Evolutionary conservation across 495 filamentous ascomycete genomes (phyloP), one percentile per base, ranked within the genome.

Genomic region (Physcia stellaris): DNA sequence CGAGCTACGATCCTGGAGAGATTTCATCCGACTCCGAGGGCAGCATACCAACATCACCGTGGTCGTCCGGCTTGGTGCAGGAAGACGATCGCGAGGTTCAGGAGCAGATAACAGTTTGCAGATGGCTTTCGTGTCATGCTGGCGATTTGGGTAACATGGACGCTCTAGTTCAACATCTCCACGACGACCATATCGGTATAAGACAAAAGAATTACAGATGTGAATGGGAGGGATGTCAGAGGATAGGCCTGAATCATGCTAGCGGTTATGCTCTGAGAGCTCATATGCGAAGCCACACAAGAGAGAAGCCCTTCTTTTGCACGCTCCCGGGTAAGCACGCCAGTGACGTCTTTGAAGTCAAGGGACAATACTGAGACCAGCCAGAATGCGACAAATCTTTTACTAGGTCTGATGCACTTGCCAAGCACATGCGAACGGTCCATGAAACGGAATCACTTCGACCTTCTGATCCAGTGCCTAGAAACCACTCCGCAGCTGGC

Each of bases 241-340:
- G 86, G 34, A 94, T 94, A 63, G 84, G 86, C 35, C 72, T 83
- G 60, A 74, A 82, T 12, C 90, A 98, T 61, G 87, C 88, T 4
- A 93, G 84, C 50, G 92, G 83, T 9, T 98, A 98, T 61, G 90
- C 90, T 11, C 63, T 98, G 43, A 81, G 86, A 53, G 90, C 92
- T 18, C 90, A 98, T 59, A 95, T 96, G 86, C 62, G 90, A 54
- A 94, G 85, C 53, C 90, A 98, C 61, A 98, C 90, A 1, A 75
- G 86, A 56, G 92, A 98, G 64, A 98, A 98, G 59, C 90, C 90
- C 0, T 98, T 96, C 51, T 96, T 93, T 58, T 98, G 90, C 58
- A 79, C 80, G 11, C 59, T 98, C 17, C 90, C 90, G 28, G 90
- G 90, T 94, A 71, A 41, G 63, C 45, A 30, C 9, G 22, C 7